Evolutionary conservation across 2,329 filamentous ascomycete genomes (phyloP).

Genomic region (Fusarium sp.): DNA sequence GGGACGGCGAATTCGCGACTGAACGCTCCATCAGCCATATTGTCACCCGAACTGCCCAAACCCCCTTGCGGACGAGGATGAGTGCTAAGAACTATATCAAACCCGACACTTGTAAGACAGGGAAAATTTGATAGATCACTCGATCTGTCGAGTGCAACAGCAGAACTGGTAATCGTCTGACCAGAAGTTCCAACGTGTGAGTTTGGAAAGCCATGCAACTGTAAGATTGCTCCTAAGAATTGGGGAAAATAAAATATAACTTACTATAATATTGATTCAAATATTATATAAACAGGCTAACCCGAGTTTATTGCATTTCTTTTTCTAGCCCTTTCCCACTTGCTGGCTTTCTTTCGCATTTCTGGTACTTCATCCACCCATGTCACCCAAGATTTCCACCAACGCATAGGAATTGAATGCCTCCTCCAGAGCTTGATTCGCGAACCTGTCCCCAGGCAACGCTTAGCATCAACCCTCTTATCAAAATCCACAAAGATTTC

Average conservation of each 20-base stretch:
- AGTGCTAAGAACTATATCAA: background rate
- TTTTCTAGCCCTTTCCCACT: fast-evolving
- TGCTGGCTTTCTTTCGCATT: background rate
- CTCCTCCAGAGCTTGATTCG: background rate
- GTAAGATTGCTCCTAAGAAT: background rate
- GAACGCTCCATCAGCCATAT: background rate
- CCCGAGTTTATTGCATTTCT: background rate
- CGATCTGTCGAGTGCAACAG: fast-evolving
- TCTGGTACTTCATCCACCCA: background rate
- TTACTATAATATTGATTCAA: background rate
- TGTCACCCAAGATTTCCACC: background rate
- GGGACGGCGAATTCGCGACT: background rate
- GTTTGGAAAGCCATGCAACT: background rate
- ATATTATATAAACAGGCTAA: fast-evolving
- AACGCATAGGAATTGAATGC: background rate
- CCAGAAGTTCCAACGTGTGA: background rate
- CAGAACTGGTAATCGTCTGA: background rate
- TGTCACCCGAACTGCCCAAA: background rate
- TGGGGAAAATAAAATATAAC: background rate
- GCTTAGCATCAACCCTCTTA: background rate
- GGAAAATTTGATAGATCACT: background rate
- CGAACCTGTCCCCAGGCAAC: background rate
- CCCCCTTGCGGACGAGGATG: background rate
- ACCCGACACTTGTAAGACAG: background rate
- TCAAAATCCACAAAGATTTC: background rate